Evolutionary conservation across 1,139 yeast species (phyloP), one percentile per base, ranked within the genome.

Genomic region (Taiozyma sp.): DNA sequence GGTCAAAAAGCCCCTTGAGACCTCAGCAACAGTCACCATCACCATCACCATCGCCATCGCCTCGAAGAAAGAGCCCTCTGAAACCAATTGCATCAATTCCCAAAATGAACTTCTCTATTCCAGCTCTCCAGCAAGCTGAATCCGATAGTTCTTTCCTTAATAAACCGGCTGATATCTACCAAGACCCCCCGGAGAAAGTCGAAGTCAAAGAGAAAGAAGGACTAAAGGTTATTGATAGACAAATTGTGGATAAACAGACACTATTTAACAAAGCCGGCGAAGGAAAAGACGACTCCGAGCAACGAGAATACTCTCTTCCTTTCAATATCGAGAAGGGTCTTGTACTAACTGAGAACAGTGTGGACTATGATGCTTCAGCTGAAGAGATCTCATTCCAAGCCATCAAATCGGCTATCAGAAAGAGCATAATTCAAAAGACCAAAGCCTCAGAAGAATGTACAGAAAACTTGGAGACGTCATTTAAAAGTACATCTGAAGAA

Each of bases 311-410:
- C 14, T 39, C 46, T 1, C 9, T 8, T 14, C 30, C 34, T 14
- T 47, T 47, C 14, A 24, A 19, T 22, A 27, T 44, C 4, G 27
- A 44, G 44, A 27, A 42, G 34, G 12, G 27, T 42, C 41, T 23
- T 19, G 19, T 13, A 13, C 44, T 38, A 16, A 14, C 14, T 24
- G 45, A 57, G 3, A 52, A 53, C 12, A 47, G 51, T 22, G 51
- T 48, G 2, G 58, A 52, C 8, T 51, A 54, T 30, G 58, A 57
- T 30, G 55, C 60, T 5, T 56, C 61, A 2, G 49, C 52, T 22
- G 62, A 61, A 22, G 64, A 61, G 7, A 53, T 45, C 12, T 67
- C 71, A 2, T 66, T 67, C 47, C 63, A 65, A 34, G 68, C 68
- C 0, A 65, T 67, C 24, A 62, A 65, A 50, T 58, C 59, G 16